Evolutionary conservation across 345 rosid species (phyloP), one percentile per base, ranked within the genome.

Genomic region (Moricandia moricandioides): DNA sequence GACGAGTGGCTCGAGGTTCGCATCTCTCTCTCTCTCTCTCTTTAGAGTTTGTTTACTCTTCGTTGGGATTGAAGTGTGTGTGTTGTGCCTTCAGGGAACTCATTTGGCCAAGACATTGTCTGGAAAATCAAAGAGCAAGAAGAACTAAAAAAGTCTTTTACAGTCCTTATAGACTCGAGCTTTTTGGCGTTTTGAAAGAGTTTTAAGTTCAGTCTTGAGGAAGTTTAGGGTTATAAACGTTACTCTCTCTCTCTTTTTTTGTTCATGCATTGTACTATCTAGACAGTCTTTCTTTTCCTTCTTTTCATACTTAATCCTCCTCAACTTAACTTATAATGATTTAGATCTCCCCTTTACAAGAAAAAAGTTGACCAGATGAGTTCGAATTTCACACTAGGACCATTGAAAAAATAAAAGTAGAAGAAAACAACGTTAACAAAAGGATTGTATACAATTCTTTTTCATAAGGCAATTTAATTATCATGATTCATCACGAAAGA

Each of bases 1-100:
- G 98, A 96, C 58, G 99, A 96, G 75, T 96, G 99, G 99, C 96
- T 96, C 62, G 87, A 96, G 98, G 99, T 78, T 40, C 0, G 67
- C 43, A 24, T 37, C 39, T 64, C 61, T 24, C 18, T 18, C 51
- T 57, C 30, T 45, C 21, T 52, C 12, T 57, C 16, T 45, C 1
- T 51, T 16, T 7, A 30, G 29, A 43, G 13, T 11, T 21, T 17
- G 17, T 65, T 26, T 47, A 33, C 10, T 66, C 13, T 51, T 27
- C 6, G 4, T 4, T 37, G 60, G 33, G 69, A 67, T 52, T 5
- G 34, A 60, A 8, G 51, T 67, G 14, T 73, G 63, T 67, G 24
- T 73, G 58, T 67, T 52, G 12, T 62, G 10, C 3, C 29, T 67
- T 30, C 61, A 78, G 82, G 82, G 82, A 62, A 78, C 82, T 39